These are phyloP conservation scores for Bombardia bombarda DNA, from an alignment of 495 filamentous ascomycete species.

Conservation along the genomic window DNA sequence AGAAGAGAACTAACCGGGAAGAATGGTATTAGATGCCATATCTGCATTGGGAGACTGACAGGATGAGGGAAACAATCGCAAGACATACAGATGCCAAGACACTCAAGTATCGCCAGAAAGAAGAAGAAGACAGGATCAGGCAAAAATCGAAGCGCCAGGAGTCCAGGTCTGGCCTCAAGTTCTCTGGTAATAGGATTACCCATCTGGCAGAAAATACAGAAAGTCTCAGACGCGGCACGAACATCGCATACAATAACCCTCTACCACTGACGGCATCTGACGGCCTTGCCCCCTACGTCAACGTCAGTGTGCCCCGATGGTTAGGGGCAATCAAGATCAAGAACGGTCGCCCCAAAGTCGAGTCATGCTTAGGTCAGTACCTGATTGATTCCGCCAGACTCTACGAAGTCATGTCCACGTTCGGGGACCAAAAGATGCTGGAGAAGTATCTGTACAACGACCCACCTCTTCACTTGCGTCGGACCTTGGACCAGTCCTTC, in stretches of 20 bases:
- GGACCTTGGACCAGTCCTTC: constrained; percentile 64
- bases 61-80: too few species aligned
- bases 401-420: constrained; percentile 32
- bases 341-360: too few species aligned
- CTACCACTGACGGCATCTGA: too few species aligned
- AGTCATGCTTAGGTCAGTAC: constrained; percentile 28
- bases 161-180: too few species aligned
- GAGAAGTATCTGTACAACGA: constrained; percentile 47
- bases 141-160: too few species aligned
- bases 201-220: too few species aligned
- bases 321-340: constrained; percentile 8
- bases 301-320: not conserved
- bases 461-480: constrained; percentile 55
- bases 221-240: too few species aligned
- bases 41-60: constrained; percentile 57
- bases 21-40: constrained; percentile 67
- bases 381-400: constrained; percentile 30
- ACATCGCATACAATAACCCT: too few species aligned
- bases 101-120: constrained; percentile 7
- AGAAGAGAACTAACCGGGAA: not conserved
- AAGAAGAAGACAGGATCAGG: constrained; percentile 1
- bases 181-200: too few species aligned
- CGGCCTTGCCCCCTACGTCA: too few species aligned
- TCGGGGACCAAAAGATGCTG: constrained; percentile 51
- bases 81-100: constrained; percentile 26